phyloP scores from a whole-genome alignment of 2,329 filamentous ascomycete species.

The Xylariaceae sp. region DNA sequence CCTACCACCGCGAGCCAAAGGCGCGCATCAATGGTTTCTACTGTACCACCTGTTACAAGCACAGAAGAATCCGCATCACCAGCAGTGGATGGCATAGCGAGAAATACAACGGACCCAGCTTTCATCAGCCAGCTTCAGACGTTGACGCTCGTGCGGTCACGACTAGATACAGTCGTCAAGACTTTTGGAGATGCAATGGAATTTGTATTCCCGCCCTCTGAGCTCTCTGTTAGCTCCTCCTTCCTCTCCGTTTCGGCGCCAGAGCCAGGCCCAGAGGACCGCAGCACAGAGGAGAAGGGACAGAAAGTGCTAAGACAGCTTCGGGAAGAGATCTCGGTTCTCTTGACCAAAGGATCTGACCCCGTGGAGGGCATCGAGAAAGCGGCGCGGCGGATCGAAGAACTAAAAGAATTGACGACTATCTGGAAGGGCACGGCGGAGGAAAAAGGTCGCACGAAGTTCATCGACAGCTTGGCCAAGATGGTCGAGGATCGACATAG shows the following conservation, averaged over 20 bases:
- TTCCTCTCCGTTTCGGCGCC: slow-evolving; percentile 91
- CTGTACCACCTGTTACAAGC: slow-evolving; percentile 25
- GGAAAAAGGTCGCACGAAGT: slow-evolving; percentile 80
- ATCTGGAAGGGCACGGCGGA: slow-evolving; percentile 97
- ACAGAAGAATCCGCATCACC: slow-evolving; percentile 3
- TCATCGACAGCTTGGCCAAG: slow-evolving; percentile 81
- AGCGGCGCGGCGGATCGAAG: slow-evolving; percentile 75
- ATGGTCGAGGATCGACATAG: slow-evolving; percentile 78
- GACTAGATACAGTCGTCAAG: slow-evolving; percentile 88
- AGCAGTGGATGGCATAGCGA: slow-evolving; percentile 18
- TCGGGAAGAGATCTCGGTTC: slow-evolving; percentile 71
- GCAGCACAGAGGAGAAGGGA: slow-evolving; percentile 83
- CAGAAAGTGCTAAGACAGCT: slow-evolving; percentile 77
- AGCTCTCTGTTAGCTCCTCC: slow-evolving; percentile 80
- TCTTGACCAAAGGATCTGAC: slow-evolving; percentile 65
- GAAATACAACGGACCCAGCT: slow-evolving; percentile 50
- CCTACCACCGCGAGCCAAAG: slow-evolving; percentile 27
- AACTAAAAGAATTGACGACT: slow-evolving; percentile 74
- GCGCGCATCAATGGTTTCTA: slow-evolving; percentile 30
- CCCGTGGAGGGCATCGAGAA: slow-evolving; percentile 72
- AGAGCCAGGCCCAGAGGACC: slow-evolving; percentile 65
- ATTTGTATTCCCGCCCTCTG: slow-evolving; percentile 88
- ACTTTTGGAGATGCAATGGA: slow-evolving; percentile 96
- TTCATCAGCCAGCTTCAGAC: slow-evolving; percentile 83
- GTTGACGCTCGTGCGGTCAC: slow-evolving; percentile 78